Evolutionary conservation across 495 filamentous ascomycete genomes (phyloP), one percentile per base, ranked within the genome.

Genomic region (Neurospora sp.): DNA sequence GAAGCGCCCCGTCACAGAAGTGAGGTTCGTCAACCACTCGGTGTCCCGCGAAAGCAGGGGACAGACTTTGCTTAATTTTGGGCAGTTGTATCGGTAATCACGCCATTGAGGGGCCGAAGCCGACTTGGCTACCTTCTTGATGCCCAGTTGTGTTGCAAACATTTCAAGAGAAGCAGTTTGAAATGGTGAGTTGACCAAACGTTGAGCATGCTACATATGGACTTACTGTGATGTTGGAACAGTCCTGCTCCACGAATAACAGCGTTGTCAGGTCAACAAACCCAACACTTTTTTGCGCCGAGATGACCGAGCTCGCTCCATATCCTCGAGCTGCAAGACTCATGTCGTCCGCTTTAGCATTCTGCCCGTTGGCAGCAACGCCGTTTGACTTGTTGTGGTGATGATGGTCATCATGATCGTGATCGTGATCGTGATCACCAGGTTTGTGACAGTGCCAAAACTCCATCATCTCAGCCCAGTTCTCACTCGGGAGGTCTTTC

Each of bases 401-500:
- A 14, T 41, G 41, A 3, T 54, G 40, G 49, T 78, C 38, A 16
- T 75, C 73, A 18, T 35, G 35, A 35, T 35, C 73, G 38, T 80
- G 74, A 23, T 83, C 75, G 23, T 86, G 76, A n/a, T 77, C 77
- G 44, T 62, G 54, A 54, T 72, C 70, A 6, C 83, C 83, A 60
- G 94, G 96, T 79, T 98, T 98, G 80, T 99, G 96, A 79, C 96
- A 99, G 82, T 99, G 96, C 96, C 96, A 99, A 77, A 98, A 97
- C 79, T 99, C 96, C 96, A 99, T 99, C 96, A 98, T 98, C 81
- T 99, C 96, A 2, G 95, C 96, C 96, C 96, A 99, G 77, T 97
- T 96, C 74, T 95, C 93, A 76, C 93, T 97, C 1, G 96, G 96
- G 5, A 99, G 86, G 78, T 98, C 94, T 82, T 95, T 97, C 96